phyloP scores from a whole-genome alignment of 768 basidiomycete genomes.

The Dioszegia aurantiaca region DNA sequence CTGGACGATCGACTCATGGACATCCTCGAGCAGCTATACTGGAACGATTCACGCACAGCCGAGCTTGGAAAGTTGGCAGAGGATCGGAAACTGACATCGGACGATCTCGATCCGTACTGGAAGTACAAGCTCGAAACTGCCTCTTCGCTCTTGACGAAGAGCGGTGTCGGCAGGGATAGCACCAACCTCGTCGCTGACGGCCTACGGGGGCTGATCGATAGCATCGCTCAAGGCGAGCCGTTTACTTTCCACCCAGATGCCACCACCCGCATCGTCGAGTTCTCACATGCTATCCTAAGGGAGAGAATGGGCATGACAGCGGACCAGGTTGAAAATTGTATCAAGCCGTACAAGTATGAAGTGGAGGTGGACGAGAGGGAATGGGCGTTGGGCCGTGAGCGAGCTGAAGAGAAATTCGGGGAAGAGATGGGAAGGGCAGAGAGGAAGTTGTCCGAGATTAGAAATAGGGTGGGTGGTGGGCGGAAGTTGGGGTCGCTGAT shows the following conservation, averaged over 20 bases:
- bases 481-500: constrained; percentile 74
- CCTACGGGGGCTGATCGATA: constrained; percentile 80
- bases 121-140: constrained; percentile 94
- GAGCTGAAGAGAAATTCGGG: constrained; percentile 75
- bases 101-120: constrained; percentile 87
- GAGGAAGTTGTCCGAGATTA: constrained; percentile 77
- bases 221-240: constrained; percentile 82
- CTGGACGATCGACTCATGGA: constrained; percentile 96
- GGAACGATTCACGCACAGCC: constrained; percentile 80
- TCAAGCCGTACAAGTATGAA: constrained; percentile 99
- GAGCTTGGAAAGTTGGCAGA: constrained; percentile 71
- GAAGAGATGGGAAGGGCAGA: constrained; percentile 82
- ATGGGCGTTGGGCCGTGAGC: constrained; percentile 79
- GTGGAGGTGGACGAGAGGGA: constrained; percentile 89
- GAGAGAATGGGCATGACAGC: constrained; percentile 92
- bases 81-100: constrained; percentile 65
- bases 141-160: constrained; percentile 87
- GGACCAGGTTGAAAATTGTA: constrained; percentile 98
- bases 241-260: constrained; percentile 86
- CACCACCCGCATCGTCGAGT: constrained; percentile 82
- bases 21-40: constrained; percentile 93
- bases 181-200: constrained; percentile 94
- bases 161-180: constrained; percentile 89
- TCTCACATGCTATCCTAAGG: constrained; percentile 86
- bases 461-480: constrained; percentile 81